phyloP scores from a whole-genome alignment of 371 early-diverging fungal genomes.

The Nematocida displodere region DNA sequence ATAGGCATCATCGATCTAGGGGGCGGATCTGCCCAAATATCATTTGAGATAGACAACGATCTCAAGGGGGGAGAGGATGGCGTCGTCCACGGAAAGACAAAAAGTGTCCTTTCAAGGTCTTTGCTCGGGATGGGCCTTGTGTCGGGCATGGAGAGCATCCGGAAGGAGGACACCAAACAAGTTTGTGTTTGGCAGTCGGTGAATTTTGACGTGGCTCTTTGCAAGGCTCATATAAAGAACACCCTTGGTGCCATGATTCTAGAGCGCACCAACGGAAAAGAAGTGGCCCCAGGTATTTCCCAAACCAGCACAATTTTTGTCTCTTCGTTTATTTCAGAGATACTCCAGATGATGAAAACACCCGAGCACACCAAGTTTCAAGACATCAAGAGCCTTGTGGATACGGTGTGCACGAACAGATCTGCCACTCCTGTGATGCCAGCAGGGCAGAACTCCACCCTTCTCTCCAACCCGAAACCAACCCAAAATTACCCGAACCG shows the following conservation, averaged over 20 bases:
- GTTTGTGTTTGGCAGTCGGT: constrained; percentile 11
- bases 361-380: constrained; percentile 3
- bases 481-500: background rate
- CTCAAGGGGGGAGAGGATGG: background rate
- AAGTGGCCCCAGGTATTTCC: constrained; percentile 30
- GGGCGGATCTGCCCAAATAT: constrained; percentile 60
- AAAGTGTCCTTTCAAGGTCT: constrained; percentile 23
- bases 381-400: constrained; percentile 16
- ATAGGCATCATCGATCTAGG: constrained; percentile 63
- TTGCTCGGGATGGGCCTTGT: constrained; percentile 39
- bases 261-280: constrained; percentile 11
- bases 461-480: background rate
- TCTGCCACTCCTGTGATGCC: background rate
- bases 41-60: constrained; percentile 43
- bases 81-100: constrained; percentile 30
- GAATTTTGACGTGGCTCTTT: constrained; percentile 6
- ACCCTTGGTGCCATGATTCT: constrained; percentile 14
- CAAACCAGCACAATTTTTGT: constrained; percentile 40
- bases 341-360: constrained; percentile 14
- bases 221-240: constrained; percentile 21
- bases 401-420: background rate
- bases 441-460: background rate
- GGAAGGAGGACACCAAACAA: constrained; percentile 2
- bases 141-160: background rate
- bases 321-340: constrained; percentile 44